Conservation (phyloP, 306 rosid genomes). For the Vigna hirtella region DNA sequence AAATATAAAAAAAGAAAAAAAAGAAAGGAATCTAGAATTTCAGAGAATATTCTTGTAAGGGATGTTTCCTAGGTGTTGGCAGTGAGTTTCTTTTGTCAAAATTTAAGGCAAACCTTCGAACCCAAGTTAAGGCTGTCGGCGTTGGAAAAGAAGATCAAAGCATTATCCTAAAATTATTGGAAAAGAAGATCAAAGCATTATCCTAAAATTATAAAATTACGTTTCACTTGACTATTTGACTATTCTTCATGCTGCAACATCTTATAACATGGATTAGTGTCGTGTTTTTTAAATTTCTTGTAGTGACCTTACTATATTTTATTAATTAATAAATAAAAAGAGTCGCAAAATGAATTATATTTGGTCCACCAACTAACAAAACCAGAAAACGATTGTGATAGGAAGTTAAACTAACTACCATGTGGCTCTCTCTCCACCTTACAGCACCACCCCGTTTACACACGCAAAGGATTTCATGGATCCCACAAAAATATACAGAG, state of each 20-base stretch:
- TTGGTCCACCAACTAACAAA: constrained; percentile 46
- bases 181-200: constrained; percentile 19
- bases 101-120: not conserved
- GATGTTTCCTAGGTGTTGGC: constrained; percentile 21
- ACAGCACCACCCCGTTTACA: not conserved
- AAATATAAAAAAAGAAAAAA: not conserved
- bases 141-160: not conserved
- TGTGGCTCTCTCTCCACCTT: constrained; percentile 11
- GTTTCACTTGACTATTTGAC: not conserved
- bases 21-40: not conserved
- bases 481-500: not conserved
- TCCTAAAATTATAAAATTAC: constrained; percentile 17
- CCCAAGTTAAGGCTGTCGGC: constrained; percentile 39
- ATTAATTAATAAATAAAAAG: too few species aligned
- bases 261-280: not conserved
- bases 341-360: not conserved
- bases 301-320: not conserved
- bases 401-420: constrained; percentile 24
- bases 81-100: not conserved
- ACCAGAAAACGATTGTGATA: constrained; percentile 22
- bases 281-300: not conserved
- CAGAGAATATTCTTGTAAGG: constrained; percentile 19
- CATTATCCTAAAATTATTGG: constrained; percentile 30
- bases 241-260: not conserved
- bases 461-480: constrained; percentile 44